Conservation (phyloP, 2,329 filamentous ascomycete genomes). For the Hypoxylon sp. region DNA sequence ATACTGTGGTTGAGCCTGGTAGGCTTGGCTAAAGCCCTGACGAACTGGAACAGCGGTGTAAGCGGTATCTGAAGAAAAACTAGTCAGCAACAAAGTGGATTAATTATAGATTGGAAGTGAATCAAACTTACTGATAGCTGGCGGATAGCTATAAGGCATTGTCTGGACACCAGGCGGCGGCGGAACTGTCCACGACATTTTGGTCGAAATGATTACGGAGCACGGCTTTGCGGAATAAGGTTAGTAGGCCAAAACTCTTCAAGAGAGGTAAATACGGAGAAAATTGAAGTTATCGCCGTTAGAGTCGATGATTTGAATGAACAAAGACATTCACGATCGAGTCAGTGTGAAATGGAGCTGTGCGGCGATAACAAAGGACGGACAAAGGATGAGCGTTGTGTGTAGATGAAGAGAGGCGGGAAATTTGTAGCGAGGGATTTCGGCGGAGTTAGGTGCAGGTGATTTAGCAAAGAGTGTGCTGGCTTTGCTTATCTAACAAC, state of each 20-base stretch:
- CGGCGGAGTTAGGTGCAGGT: constrained; percentile 21
- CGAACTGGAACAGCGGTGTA: constrained; percentile 63
- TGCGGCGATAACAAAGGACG: constrained; percentile 25
- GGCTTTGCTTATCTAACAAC: constrained; percentile 1
- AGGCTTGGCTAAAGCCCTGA: constrained; percentile 55
- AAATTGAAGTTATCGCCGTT: constrained; percentile 4
- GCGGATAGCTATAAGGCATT: constrained; percentile 48
- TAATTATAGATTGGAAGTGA: background rate
- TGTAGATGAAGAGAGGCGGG: constrained; percentile 18
- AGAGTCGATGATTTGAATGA: constrained; percentile 6
- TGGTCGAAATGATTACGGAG: constrained; percentile 29
- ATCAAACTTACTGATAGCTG: constrained; percentile 44
- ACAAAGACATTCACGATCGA: constrained; percentile 29
- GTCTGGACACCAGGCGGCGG: constrained; percentile 52
- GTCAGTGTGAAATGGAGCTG: constrained; percentile 12
- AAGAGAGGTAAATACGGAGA: constrained; percentile 11
- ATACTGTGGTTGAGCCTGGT: constrained; percentile 53
- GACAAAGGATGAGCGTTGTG: background rate
- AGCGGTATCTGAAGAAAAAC: constrained; percentile 55
- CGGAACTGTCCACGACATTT: constrained; percentile 53
- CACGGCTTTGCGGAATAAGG: constrained; percentile 27
- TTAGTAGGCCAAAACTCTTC: constrained; percentile 41
- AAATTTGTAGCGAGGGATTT: constrained; percentile 29
- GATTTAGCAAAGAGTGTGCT: constrained; percentile 1
- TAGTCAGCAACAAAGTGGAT: constrained; percentile 49